phyloP scores from a whole-genome alignment of 192 early-diverging fungal species.

The Backusella morwellensis region DNA sequence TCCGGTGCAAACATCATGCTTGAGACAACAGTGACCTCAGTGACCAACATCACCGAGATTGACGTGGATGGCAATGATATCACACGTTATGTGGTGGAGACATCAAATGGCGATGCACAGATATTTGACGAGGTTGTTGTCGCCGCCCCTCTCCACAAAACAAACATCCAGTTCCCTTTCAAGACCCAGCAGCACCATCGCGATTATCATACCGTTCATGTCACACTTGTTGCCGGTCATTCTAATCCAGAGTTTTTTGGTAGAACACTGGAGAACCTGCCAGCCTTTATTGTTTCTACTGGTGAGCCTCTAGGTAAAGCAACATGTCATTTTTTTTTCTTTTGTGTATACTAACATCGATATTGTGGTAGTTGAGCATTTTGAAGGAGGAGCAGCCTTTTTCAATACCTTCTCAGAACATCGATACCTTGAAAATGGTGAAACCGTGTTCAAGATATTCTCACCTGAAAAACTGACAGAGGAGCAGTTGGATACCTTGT shows the following conservation, averaged over 20 bases:
- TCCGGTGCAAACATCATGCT: conserved; percentile 46
- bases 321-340: no score
- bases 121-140: conserved; percentile 59
- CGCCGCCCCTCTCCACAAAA: conserved; percentile 51
- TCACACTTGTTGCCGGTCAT: conserved; percentile 55
- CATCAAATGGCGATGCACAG: conserved; percentile 34
- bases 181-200: neutral
- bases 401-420: conserved; percentile 48
- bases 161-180: neutral
- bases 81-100: conserved; percentile 33
- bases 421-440: conserved; percentile 31
- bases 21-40: conserved; percentile 39
- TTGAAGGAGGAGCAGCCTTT: conserved; percentile 31
- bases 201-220: conserved; percentile 52
- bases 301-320: conserved; percentile 8
- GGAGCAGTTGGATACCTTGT: conserved; percentile 45
- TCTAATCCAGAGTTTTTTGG: conserved; percentile 52
- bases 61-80: conserved; percentile 2
- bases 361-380: conserved; percentile 14
- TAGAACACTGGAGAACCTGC: conserved; percentile 30
- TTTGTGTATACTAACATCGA: neutral
- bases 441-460: conserved; percentile 61
- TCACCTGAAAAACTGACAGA: conserved; percentile 40
- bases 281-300: conserved; percentile 51
- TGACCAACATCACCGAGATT: conserved; percentile 23